Percentiles rank a stretch among this genome's conserved stretches.
Conservation (phyloP, 2,329 filamentous ascomycete species). For the Fusarium sp. region DNA sequence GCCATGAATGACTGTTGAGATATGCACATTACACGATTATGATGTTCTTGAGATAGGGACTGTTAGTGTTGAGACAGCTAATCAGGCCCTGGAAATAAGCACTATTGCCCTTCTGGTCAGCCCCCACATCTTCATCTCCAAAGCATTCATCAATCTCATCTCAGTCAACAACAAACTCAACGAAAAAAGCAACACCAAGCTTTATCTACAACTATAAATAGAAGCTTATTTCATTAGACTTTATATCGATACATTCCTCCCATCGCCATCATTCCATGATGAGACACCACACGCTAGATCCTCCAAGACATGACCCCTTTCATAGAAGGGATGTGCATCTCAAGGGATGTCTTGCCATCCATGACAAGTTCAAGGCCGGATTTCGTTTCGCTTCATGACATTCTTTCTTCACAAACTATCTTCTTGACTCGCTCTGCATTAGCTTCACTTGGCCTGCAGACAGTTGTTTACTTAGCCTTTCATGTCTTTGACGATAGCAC, state of each 20-base stretch:
- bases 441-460: neutral
- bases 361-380: neutral
- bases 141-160: neutral
- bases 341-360: slow-evolving; percentile 2
- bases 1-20: neutral
- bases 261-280: slow-evolving; percentile 2
- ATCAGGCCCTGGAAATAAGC: neutral
- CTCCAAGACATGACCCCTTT: slow-evolving; percentile 7
- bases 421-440: neutral
- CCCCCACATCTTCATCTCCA: neutral
- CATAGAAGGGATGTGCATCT: neutral
- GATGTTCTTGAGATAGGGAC: neutral
- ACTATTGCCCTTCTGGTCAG: neutral
- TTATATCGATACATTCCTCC: neutral
- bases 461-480: neutral
- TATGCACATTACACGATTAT: no score
- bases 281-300: neutral
- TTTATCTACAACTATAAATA: neutral
- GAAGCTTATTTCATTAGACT: neutral
- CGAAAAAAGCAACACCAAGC: neutral
- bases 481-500: slow-evolving; percentile 11
- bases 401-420: neutral
- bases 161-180: neutral
- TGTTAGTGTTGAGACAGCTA: neutral
- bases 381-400: neutral